A percentile compares a stretch with the other conserved stretches of the same genome.
These are phyloP conservation scores for Phytomonas serpens DNA, from an alignment of 208 protist genomes.

Conservation along the genomic window DNA sequence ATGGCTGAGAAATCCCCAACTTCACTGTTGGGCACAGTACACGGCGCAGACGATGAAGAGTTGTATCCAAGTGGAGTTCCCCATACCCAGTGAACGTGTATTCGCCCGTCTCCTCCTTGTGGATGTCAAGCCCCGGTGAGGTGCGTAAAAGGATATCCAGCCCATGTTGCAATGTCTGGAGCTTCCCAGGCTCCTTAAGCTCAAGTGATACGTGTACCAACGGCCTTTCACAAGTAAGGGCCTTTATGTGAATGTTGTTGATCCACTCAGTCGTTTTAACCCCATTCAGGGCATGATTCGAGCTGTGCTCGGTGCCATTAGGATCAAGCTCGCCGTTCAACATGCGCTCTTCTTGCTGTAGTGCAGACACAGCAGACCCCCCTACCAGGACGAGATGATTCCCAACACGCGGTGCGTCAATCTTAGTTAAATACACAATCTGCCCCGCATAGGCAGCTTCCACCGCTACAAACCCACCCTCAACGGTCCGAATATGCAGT, in stretches of 20 bases:
- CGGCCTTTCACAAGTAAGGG: constrained; percentile 23
- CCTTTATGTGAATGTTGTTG: constrained; percentile 29
- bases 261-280: constrained; percentile 28
- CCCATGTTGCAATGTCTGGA: constrained; percentile 91
- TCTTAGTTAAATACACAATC: constrained; percentile 49
- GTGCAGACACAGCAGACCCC: constrained; percentile 25
- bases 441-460: constrained; percentile 46
- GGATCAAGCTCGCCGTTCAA: constrained; percentile 7
- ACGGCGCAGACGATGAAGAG: constrained; percentile 95
- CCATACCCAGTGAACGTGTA: constrained; percentile 96
- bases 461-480: constrained; percentile 47
- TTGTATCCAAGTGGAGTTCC: constrained; percentile 98
- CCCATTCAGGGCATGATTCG: constrained; percentile 3
- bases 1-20: constrained; percentile 91
- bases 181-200: constrained; percentile 93
- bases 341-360: constrained; percentile 23
- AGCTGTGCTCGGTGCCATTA: constrained; percentile 13
- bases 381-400: constrained; percentile 54
- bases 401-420: constrained; percentile 29
- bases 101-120: constrained; percentile 97
- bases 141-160: constrained; percentile 89
- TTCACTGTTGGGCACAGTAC: constrained; percentile 43
- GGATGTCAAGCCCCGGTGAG: constrained; percentile 85
- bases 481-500: constrained; percentile 38
- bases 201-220: constrained; percentile 96